Percentiles rank a stretch among this genome's conserved stretches.
These are phyloP conservation scores for Trichoderma oligosporum DNA, from an alignment of 2,329 filamentous ascomycete species.

Conservation along the genomic window DNA sequence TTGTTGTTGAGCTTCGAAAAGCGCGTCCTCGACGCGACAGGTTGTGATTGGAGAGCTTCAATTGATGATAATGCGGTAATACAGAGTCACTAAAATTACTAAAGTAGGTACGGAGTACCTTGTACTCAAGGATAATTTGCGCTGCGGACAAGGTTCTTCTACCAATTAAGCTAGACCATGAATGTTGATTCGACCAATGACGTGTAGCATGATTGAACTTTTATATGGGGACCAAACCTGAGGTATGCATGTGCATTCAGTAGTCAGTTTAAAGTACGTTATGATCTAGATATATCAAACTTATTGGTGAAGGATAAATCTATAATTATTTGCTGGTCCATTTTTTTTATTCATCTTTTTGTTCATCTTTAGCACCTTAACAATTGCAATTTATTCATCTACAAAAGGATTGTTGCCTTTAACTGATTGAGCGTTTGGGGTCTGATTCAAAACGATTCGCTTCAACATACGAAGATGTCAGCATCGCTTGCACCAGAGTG, in stretches of 20 bases:
- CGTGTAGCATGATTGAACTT: neutral
- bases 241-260: neutral
- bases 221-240: slow-evolving; percentile 3
- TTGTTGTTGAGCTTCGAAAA: neutral
- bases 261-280: no score
- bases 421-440: neutral
- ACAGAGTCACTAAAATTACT: no score
- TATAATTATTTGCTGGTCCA: no score
- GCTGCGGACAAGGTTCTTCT: neutral
- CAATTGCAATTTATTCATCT: no score
- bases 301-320: no score
- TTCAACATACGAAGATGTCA: slow-evolving; percentile 60
- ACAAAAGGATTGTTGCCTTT: no score
- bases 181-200: slow-evolving; percentile 4
- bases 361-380: no score
- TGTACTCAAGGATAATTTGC: neutral
- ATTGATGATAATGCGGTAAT: slow-evolving; percentile 5
- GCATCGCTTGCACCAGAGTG: slow-evolving; percentile 92
- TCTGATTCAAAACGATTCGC: neutral
- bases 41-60: slow-evolving; percentile 10
- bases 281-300: no score
- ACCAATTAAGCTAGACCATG: neutral
- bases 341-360: no score
- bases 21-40: slow-evolving; percentile 22
- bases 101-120: neutral